A percentile compares a stretch with the other conserved stretches of the same genome.
Conservation (phyloP, 768 basidiomycete genomes). For the Calocybe cyanea region DNA sequence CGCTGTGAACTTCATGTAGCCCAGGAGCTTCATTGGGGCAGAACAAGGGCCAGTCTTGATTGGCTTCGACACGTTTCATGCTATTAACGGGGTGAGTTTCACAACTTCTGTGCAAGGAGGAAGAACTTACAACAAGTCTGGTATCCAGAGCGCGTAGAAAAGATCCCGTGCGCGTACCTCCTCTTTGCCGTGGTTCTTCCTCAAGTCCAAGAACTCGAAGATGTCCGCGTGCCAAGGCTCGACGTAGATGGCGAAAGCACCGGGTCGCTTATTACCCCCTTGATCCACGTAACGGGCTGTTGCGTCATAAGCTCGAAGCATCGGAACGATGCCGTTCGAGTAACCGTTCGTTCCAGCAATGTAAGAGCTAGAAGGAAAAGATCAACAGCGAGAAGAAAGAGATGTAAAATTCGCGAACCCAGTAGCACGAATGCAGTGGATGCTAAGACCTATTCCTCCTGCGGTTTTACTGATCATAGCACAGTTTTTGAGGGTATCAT, state of each 20-base stretch:
- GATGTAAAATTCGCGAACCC: constrained; percentile 49
- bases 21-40: constrained; percentile 96
- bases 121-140: constrained; percentile 82
- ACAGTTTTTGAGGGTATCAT: constrained; percentile 96
- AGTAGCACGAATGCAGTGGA: constrained; percentile 95
- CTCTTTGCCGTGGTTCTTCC: constrained; percentile 99
- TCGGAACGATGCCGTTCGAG: constrained; percentile 98
- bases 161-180: constrained; percentile 94
- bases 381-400: constrained; percentile 3
- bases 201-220: constrained; percentile 94
- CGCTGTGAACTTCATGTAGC: constrained; percentile 83
- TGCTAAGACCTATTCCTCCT: constrained; percentile 94
- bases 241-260: constrained; percentile 96
- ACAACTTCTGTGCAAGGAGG: background rate
- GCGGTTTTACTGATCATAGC: constrained; percentile 99
- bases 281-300: constrained; percentile 99
- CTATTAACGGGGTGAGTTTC: constrained; percentile 31
- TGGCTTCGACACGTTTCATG: constrained; percentile 94
- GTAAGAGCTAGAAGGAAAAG: constrained; percentile 63
- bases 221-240: constrained; percentile 99
- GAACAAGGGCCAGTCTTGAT: constrained; percentile 93
- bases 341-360: constrained; percentile 99
- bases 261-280: constrained; percentile 98
- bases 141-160: constrained; percentile 98
- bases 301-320: constrained; percentile 97